Conservation (phyloP, 169 alveolate species). For the Neospora caninum region DNA sequence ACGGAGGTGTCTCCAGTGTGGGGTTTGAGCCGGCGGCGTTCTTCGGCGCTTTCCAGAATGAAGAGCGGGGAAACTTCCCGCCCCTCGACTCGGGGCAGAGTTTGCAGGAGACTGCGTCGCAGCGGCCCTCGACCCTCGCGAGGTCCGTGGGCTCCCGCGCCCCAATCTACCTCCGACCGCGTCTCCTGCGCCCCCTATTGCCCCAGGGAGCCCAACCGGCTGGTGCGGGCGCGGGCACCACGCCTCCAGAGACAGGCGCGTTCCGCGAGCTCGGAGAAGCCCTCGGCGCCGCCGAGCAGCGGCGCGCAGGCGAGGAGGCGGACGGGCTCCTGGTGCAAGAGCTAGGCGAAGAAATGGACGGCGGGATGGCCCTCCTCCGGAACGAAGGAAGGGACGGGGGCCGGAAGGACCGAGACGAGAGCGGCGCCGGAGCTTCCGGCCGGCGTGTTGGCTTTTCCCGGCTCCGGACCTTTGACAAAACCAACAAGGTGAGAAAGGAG, state of each 20-base stretch:
- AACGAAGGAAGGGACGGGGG: not conserved
- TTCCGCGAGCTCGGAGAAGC: not conserved
- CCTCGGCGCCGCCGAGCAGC: not conserved
- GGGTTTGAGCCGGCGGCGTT: not conserved
- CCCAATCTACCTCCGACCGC: not conserved
- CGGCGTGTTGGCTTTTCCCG: constrained; percentile 4
- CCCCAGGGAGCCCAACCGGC: not conserved
- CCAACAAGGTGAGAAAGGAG: constrained; percentile 20
- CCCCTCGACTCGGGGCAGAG: not conserved
- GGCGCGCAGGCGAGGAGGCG: too few relatives aligned
- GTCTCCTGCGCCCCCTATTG: not conserved
- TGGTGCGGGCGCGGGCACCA: not conserved
- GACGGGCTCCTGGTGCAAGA: too few relatives aligned
- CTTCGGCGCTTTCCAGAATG: not conserved
- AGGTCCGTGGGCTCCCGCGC: not conserved
- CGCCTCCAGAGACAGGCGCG: not conserved
- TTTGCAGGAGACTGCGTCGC: not conserved
- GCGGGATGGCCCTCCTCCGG: not conserved
- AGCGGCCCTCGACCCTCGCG: not conserved
- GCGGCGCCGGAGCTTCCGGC: not conserved
- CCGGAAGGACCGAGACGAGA: not conserved
- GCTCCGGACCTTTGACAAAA: constrained; percentile 36
- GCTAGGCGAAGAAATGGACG: not conserved
- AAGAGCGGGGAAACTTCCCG: not conserved
- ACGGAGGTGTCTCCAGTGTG: not conserved